Percentiles rank a stretch among this genome's conserved stretches.
phyloP scores from a whole-genome alignment of 768 basidiomycete species.

The Podaxis sp. region DNA sequence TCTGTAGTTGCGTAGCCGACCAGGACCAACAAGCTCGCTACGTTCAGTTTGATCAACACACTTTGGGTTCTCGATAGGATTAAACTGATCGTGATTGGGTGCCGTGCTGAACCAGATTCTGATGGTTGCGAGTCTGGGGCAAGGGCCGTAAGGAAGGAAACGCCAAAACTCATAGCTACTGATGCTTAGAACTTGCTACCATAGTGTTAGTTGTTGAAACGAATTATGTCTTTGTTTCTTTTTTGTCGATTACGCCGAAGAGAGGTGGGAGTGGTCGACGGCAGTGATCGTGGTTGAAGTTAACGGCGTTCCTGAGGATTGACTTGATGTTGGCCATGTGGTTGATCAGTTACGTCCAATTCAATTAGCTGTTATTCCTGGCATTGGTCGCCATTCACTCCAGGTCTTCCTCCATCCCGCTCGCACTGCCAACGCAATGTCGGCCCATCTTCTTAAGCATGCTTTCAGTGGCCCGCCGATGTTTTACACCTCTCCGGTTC shows the following conservation, averaged over 20 bases:
- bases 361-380: not conserved
- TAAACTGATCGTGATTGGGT: not conserved
- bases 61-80: not conserved
- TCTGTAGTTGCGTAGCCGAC: not conserved
- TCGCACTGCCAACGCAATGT: not conserved
- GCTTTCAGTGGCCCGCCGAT: not conserved
- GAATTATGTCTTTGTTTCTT: not conserved
- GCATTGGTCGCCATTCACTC: not conserved
- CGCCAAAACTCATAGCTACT: not conserved
- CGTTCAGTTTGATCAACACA: not conserved
- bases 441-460: constrained; percentile 5
- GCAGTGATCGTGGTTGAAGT: not conserved
- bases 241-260: not conserved
- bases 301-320: not conserved
- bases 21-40: not conserved
- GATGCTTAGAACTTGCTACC: not conserved
- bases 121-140: not conserved
- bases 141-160: not conserved
- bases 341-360: not conserved
- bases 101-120: no score
- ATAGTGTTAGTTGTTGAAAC: not conserved
- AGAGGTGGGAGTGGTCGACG: not conserved
- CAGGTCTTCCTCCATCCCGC: not conserved
- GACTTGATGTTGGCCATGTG: not conserved
- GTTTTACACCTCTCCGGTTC: constrained; percentile 6